A percentile compares a stretch with the other conserved stretches of the same genome.
Conservation (phyloP, 2,329 filamentous ascomycete genomes). For the Neonectria coccinea region DNA sequence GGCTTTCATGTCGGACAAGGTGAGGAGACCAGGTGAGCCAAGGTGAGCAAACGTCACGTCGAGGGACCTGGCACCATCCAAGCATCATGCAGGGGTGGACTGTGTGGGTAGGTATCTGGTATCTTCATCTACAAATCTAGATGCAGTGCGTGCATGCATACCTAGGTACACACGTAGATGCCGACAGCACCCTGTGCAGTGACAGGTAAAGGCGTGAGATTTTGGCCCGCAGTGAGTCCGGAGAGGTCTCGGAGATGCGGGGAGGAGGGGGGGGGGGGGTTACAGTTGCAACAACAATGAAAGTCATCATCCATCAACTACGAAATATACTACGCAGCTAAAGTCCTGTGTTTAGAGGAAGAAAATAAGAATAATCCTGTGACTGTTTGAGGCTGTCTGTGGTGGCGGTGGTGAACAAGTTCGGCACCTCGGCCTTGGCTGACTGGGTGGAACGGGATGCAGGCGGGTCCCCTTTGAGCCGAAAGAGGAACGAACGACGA, state of each 20-base stretch:
- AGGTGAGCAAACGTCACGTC: background rate
- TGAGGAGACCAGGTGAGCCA: background rate
- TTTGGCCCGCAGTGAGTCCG: slow-evolving; percentile 1
- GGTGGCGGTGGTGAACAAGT: slow-evolving; percentile 14
- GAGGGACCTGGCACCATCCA: background rate
- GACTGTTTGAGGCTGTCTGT: background rate
- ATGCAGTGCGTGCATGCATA: background rate
- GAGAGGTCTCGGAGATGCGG: slow-evolving; percentile 14
- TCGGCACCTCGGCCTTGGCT: slow-evolving; percentile 58
- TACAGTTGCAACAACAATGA: background rate
- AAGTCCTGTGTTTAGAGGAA: too few relatives aligned
- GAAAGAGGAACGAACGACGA: slow-evolving; percentile 32
- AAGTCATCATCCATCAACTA: too few relatives aligned
- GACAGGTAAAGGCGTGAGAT: background rate
- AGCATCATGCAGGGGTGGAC: background rate
- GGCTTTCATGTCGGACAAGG: background rate
- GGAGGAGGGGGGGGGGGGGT: slow-evolving; percentile 4
- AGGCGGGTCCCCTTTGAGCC: slow-evolving; percentile 40
- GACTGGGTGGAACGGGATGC: background rate
- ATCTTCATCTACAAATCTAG: background rate
- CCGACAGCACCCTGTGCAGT: background rate
- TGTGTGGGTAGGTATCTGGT: background rate
- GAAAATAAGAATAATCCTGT: background rate
- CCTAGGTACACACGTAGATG: too few relatives aligned
- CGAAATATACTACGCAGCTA: too few relatives aligned